These are phyloP conservation scores for Tylopilus subfusipes DNA, from an alignment of 768 basidiomycete species.

Conservation along the genomic window DNA sequence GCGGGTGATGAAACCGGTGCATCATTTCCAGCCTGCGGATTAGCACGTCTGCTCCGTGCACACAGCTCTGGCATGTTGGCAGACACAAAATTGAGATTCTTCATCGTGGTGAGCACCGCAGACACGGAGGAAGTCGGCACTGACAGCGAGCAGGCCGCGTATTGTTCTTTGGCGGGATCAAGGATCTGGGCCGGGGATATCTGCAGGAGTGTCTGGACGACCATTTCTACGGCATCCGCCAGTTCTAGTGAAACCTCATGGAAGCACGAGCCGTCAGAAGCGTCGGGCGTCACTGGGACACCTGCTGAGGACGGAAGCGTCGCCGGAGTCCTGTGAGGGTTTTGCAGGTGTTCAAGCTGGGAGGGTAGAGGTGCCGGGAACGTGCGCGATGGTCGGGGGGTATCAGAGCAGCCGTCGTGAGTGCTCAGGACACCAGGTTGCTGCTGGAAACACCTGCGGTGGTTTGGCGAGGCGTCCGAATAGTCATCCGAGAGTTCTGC, in stretches of 20 bases:
- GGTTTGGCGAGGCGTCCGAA: constrained; percentile 23
- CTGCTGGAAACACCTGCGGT: constrained; percentile 26
- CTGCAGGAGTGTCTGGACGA: constrained; percentile 88
- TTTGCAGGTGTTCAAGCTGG: constrained; percentile 70
- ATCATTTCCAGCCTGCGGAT: constrained; percentile 16
- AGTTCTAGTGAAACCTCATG: constrained; percentile 80
- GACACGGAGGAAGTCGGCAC: constrained; percentile 87
- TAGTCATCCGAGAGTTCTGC: constrained; percentile 33
- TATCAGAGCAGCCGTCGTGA: constrained; percentile 26
- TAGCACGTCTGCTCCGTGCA: constrained; percentile 13
- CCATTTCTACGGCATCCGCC: constrained; percentile 86
- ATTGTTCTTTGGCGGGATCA: constrained; percentile 91
- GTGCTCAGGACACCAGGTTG: constrained; percentile 17
- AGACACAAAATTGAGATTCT: constrained; percentile 89
- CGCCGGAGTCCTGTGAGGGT: constrained; percentile 49
- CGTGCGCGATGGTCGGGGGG: constrained; percentile 66
- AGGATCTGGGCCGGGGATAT: constrained; percentile 86
- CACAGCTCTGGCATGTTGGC: constrained; percentile 63
- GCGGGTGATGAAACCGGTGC: constrained; percentile 18
- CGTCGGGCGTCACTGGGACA: constrained; percentile 18
- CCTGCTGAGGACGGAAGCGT: constrained; percentile 9
- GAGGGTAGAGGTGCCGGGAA: constrained; percentile 78
- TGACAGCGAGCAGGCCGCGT: constrained; percentile 82
- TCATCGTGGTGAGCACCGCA: constrained; percentile 87
- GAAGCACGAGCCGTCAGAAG: constrained; percentile 36